These are phyloP conservation scores for Leucosporidium yakuticum DNA, from an alignment of 768 basidiomycete species.

Conservation along the genomic window DNA sequence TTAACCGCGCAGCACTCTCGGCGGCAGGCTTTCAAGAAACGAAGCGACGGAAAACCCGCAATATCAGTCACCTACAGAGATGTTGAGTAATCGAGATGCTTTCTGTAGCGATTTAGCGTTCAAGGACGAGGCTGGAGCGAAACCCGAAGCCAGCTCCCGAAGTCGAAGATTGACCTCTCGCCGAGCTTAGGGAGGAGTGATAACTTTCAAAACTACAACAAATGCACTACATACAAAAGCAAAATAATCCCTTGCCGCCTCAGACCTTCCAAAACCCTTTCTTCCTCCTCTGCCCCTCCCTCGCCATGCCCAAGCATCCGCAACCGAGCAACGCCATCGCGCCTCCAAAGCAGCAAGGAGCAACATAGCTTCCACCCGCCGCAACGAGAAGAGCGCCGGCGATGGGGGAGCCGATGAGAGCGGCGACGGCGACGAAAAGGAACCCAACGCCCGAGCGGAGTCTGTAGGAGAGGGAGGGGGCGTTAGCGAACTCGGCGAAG, in stretches of 20 bases:
- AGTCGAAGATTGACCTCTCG: no score
- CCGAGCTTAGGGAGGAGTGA: no score
- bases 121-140: no score
- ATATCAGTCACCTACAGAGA: no score
- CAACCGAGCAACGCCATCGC: constrained; percentile 2
- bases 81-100: no score
- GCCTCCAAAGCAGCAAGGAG: constrained; percentile 26
- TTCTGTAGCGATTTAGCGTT: no score
- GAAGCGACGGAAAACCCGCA: no score
- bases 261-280: constrained; percentile 3
- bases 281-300: constrained; percentile 2
- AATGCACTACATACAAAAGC: background rate
- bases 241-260: no score
- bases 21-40: no score
- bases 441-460: constrained; percentile 32
- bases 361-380: constrained; percentile 19
- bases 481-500: background rate
- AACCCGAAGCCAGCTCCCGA: no score
- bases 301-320: background rate
- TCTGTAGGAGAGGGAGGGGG: background rate
- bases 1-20: no score
- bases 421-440: constrained; percentile 28
- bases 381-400: constrained; percentile 30
- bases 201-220: no score
- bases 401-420: constrained; percentile 30